Base-by-base conservation (phyloP, 2,329 filamentous ascomycete genomes). In the Talaromyces sp. region DNA sequence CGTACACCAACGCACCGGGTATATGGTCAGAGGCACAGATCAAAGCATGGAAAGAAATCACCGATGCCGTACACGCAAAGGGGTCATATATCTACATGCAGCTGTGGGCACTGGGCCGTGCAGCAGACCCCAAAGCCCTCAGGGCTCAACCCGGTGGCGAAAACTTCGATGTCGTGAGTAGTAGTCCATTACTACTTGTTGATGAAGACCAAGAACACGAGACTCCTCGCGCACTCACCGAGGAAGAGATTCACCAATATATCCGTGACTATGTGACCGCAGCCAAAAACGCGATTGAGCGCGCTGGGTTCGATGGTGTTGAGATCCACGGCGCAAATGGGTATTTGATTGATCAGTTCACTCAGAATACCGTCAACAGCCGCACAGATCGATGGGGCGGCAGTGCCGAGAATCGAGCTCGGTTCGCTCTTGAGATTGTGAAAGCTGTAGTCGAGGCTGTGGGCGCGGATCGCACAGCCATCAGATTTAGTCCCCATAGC, bases 31-130 rank as follows among this genome's bases (percentile, higher is more conserved):
- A 76, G 0, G 76, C 73, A 11, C 82, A 86, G 58, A 73, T 85
- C 17, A 73, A 72, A 1, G 80, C 75, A 0, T 88, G 85, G 85
- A 81, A 78, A 61, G 69, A 76, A 3, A 72, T 88, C 39, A 82
- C 80, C 1, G 77, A 83, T n/a, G 80, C 78, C 0, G 83, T 88
- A 0, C 85, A 89, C 64, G 73, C 73, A 17, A 83, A 83, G 60
- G 81, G 81, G 1, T 78, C 76, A 13, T 83, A 75, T 65, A 83
- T 87, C 33, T 86, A 75, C 69, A 70, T 77, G 1, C 85, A 88
- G 64, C 73, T 88, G 0, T 86, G 82, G 76, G 78, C 79, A 0
- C 71, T 82, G n/a, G 84, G 86, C 1, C 78, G 85, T 9, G 76
- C 78, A 2, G 80, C 80, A 1, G 68, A 75, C 57, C 65, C 69